These are phyloP conservation scores for Penicillium sp. DNA, from an alignment of 2,329 filamentous ascomycete species.

Conservation along the genomic window DNA sequence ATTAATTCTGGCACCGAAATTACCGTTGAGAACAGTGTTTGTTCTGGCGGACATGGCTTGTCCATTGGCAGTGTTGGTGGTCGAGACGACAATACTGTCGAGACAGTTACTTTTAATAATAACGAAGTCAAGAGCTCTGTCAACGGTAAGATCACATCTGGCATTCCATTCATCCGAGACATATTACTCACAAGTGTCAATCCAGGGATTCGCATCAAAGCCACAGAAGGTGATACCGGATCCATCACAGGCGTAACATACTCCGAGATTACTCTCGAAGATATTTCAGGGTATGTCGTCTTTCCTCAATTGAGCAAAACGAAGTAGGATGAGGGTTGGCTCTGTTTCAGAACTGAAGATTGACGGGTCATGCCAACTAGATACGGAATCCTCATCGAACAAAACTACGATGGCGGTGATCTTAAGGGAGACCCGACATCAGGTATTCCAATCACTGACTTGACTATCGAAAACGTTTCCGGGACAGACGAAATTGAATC, in stretches of 20 bases:
- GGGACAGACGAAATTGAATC: conserved; percentile 28
- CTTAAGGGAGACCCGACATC: conserved; percentile 32
- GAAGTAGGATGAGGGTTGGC: neutral
- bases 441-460: conserved; percentile 20
- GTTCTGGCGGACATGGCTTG: conserved; percentile 35
- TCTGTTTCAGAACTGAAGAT: neutral
- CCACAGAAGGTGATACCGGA: conserved; percentile 50
- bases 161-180: conserved; percentile 11
- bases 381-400: conserved; percentile 52
- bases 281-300: conserved; percentile 6
- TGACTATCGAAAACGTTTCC: conserved; percentile 34
- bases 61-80: conserved; percentile 40
- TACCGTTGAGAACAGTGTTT: conserved; percentile 44
- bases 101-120: conserved; percentile 49
- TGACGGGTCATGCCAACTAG: conserved; percentile 21
- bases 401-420: conserved; percentile 52
- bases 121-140: conserved; percentile 42
- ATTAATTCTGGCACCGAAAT: conserved; percentile 47
- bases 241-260: conserved; percentile 46
- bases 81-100: conserved; percentile 51
- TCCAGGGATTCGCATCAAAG: conserved; percentile 57
- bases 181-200: neutral
- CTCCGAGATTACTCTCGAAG: conserved; percentile 49
- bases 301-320: no score
- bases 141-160: conserved; percentile 22